Evolutionary conservation across 2,329 filamentous ascomycete genomes (phyloP), one percentile per base, ranked within the genome.

Genomic region (Fusarium fracticaudum): DNA sequence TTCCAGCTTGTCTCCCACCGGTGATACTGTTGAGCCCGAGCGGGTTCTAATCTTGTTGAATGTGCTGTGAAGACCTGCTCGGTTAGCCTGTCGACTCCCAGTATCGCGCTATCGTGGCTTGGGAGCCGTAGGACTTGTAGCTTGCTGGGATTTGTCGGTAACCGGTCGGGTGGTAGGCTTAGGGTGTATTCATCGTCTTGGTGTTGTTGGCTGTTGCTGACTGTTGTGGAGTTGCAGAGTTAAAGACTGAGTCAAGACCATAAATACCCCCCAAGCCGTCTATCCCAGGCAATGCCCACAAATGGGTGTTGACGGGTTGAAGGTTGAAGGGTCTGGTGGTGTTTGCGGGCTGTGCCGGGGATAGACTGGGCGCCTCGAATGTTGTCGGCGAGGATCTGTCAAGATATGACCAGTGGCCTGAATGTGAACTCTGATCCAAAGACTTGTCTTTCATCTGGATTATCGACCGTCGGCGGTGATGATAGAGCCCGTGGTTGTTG

Each of bases 11-110:
- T 26, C 11, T 26, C 6, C 8, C 12, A 6, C 12, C 24, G 5
- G 86, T 85, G 61, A 90, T 85, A 69, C 84, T 88, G 63, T 90
- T 86, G 8, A 90, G 80, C 3, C 18, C 44, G 8, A 29, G 44
- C 44, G 18, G 44, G 12, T 20, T 47, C 44, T 41, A 2, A n/a
- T n/a, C n/a, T n/a, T n/a, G n/a, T n/a, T n/a, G n/a, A n/a, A n/a
- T n/a, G n/a, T n/a, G n/a, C n/a, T n/a, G n/a, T n/a, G n/a, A n/a
- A n/a, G n/a, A 47, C 18, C 13, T 13, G 18, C 18, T 29, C 6
- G 24, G 44, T 12, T 47, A 47, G 44, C 6, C 18, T 47, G 8
- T 29, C 2, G 12, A 1, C 24, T 14, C 18, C 12, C 24, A 3
- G 4, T 29, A 18, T 7, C 44, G 18, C 44, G 15, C 13, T 47